These are phyloP conservation scores for Verticillium tricorpus DNA, from an alignment of 2,329 filamentous ascomycete genomes.

Conservation along the genomic window DNA sequence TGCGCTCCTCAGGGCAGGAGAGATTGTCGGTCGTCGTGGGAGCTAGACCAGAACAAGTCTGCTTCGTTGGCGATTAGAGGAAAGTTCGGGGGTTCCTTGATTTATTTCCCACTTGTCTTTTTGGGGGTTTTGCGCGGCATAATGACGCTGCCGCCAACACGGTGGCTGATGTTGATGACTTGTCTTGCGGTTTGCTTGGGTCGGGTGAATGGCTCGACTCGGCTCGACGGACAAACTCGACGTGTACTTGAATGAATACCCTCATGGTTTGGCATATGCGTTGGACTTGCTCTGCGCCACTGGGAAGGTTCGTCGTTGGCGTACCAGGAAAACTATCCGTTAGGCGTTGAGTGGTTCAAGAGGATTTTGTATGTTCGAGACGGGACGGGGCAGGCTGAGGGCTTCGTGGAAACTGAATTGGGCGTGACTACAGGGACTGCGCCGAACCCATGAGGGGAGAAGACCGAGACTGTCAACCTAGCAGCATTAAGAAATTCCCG, in stretches of 20 bases:
- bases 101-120: background rate
- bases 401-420: background rate
- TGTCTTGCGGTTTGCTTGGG: conserved; percentile 1
- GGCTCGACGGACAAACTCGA: conserved; percentile 2
- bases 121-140: background rate
- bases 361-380: background rate
- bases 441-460: background rate
- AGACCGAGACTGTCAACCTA: too few species aligned
- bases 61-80: background rate
- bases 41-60: background rate
- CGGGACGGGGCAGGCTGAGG: background rate
- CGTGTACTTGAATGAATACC: conserved; percentile 13
- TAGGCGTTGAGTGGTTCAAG: background rate
- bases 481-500: too few species aligned
- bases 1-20: conserved; percentile 53
- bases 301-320: background rate
- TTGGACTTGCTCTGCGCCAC: conserved; percentile 1
- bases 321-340: background rate
- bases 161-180: conserved; percentile 1
- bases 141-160: background rate
- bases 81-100: background rate
- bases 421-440: background rate
- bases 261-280: conserved; percentile 11
- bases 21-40: conserved; percentile 47
- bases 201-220: background rate